These are phyloP conservation scores for Tetrahymena elliotti DNA, from an alignment of 73 alveolate species.

Conservation along the genomic window DNA sequence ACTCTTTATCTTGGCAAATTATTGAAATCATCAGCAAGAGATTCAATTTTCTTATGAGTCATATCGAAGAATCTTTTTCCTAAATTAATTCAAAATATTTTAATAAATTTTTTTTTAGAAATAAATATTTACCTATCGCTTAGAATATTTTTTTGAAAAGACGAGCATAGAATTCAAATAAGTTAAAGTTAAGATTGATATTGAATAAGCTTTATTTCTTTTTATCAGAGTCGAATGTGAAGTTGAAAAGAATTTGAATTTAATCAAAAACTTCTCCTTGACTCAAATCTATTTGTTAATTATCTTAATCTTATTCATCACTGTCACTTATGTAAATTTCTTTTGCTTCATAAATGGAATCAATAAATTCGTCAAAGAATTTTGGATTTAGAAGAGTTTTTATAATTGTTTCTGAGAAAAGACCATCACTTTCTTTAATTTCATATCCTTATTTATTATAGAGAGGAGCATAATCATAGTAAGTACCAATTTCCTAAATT, in stretches of 20 bases:
- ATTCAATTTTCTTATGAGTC: background rate
- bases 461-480: background rate
- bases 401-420: background rate
- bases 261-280: background rate
- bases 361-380: background rate
- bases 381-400: background rate
- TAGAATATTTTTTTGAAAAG: background rate
- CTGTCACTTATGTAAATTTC: background rate
- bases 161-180: background rate
- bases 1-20: background rate
- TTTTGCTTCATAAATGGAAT: background rate
- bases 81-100: background rate
- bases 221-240: background rate
- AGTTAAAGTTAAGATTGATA: background rate
- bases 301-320: background rate
- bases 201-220: background rate
- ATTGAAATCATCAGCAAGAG: background rate
- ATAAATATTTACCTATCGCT: background rate
- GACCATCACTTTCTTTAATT: background rate
- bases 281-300: background rate
- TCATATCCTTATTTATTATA: background rate
- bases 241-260: background rate
- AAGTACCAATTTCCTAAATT: background rate
- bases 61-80: background rate
- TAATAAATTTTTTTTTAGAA: background rate